Evolutionary conservation across 768 basidiomycete genomes (phyloP), one percentile per base, ranked within the genome.

Genomic region (Rhizopogon roseolus): DNA sequence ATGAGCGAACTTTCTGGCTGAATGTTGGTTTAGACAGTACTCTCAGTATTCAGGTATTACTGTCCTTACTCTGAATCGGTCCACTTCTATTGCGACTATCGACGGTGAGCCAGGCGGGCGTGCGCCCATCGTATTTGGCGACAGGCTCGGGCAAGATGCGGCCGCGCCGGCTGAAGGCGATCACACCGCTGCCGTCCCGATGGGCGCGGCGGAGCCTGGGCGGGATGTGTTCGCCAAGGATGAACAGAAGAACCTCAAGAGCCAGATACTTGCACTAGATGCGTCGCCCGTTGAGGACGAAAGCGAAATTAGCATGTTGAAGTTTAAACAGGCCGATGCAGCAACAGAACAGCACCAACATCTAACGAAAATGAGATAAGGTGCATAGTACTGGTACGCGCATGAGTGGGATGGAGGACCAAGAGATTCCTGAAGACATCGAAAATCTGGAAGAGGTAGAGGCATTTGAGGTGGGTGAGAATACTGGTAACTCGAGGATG

Each of bases 141-240:
- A 79, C n/a, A 58, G 72, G 6, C 22, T 62, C 36, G 62, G 61
- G 14, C 57, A 66, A 25, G 58, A 49, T 14, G 62, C 52, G 6
- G 56, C 42, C 6, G 55, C 46, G 11, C 44, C 56, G 3, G 60
- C 49, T 14, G 55, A 45, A 8, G 44, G 58, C 0, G 62, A 66
- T 6, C 64, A 62, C 43, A 71, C 62, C 8, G 75, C 81, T 13
- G 65, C 72, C 0, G 57, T 76, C 2, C 72, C n/a, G n/a, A n/a
- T 75, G 11, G 69, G 75, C 11, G 78, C 81, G 52, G 71, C 86
- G 0, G 89, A 89, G 60, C 90, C 91, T 1, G 90, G 91, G 0
- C 76, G 71, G 14, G 84, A 93, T 63, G 76, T 91, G 54, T 93
- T 93, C 61, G 86, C 76, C 0, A 77, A 74, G 29, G 70, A 76